Conservation (phyloP, 768 basidiomycete genomes). For the Hygrophorus russula region DNA sequence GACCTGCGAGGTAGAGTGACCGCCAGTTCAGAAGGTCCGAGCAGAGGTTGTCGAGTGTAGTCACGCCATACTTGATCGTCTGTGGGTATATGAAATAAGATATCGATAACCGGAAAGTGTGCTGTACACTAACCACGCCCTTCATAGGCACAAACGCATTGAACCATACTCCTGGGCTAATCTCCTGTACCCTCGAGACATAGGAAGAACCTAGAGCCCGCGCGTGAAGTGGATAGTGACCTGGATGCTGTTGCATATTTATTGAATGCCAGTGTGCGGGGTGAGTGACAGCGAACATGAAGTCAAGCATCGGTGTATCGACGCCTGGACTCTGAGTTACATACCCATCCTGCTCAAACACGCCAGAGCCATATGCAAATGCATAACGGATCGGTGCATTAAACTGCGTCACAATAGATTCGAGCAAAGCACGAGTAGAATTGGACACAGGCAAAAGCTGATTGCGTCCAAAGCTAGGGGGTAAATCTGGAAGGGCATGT, state of each 20-base stretch:
- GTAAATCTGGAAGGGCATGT: slow-evolving; percentile 41
- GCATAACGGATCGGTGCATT: slow-evolving; percentile 92
- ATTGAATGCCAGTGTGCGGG: slow-evolving; percentile 90
- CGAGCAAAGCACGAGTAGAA: slow-evolving; percentile 69
- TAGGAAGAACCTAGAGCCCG: slow-evolving; percentile 74
- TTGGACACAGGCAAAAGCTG: slow-evolving; percentile 73
- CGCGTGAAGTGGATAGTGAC: slow-evolving; percentile 87
- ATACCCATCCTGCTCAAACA: slow-evolving; percentile 89
- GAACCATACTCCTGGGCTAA: slow-evolving; percentile 90
- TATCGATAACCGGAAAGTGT: background rate
- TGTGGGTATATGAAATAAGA: slow-evolving; percentile 17
- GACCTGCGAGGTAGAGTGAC: slow-evolving; percentile 84
- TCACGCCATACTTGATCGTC: slow-evolving; percentile 96
- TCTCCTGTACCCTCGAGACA: slow-evolving; percentile 65
- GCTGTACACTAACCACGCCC: slow-evolving; percentile 55
- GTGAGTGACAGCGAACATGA: slow-evolving; percentile 93
- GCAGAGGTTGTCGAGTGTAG: slow-evolving; percentile 82
- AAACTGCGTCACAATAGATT: slow-evolving; percentile 70
- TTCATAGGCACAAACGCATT: slow-evolving; percentile 81
- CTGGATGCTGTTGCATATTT: slow-evolving; percentile 86
- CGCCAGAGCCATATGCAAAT: slow-evolving; percentile 94
- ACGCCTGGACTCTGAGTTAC: slow-evolving; percentile 17
- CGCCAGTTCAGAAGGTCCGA: slow-evolving; percentile 89
- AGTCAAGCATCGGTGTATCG: slow-evolving; percentile 79
- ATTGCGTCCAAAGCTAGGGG: slow-evolving; percentile 67